Evolutionary conservation across 2,329 filamentous ascomycete genomes (phyloP), one percentile per base, ranked within the genome.

Genomic region (Talaromyces sp.): DNA sequence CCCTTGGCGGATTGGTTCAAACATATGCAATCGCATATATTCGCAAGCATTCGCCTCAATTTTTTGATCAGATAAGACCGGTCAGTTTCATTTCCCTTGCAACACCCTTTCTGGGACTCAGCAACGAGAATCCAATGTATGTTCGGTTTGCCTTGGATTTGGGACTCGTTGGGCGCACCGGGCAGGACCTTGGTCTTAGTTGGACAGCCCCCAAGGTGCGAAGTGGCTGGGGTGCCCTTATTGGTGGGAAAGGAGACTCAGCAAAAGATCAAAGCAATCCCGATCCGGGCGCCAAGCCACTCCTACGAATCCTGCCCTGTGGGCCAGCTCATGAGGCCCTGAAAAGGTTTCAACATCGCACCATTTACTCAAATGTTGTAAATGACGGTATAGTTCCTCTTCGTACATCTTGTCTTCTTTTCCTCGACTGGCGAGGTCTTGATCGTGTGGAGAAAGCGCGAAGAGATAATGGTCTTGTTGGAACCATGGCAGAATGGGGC

Each of bases 101-200:
- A 14, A 88, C 92, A 0, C 93, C 93, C 0, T 91, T 97, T 61
- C 77, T 97, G 1, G 93, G 93, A 0, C 77, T 97, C 33, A 97
- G 93, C 72, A 97, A 99, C 69, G 94, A 99, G 69, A 99, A 99
- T 64, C 94, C 94, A 0, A 81, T 97, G 51, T 99, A 99, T 70
- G 90, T 99, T 72, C 96, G 92, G 66, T 97, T 99, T 71, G 94
- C 94, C 0, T 79, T 99, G 3, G 94, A 99, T 70, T 96, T 97
- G 75, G 94, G 94, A 0, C 81, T 99, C 1, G 93, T 99, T 13
- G 94, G 94, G n/a, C 84, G 93, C 49, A 97, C 94, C 2, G 94
- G 94, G 7, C 91, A 97, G 71, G 94, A 99, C 75, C 80, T 99
- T 8, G 94, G 94, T 19, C 77, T 99, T 56, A 96, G 92, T 1